Evolutionary conservation across 805 yeast genomes (phyloP).

Genomic region (Wilhelminamyces savonicus): DNA sequence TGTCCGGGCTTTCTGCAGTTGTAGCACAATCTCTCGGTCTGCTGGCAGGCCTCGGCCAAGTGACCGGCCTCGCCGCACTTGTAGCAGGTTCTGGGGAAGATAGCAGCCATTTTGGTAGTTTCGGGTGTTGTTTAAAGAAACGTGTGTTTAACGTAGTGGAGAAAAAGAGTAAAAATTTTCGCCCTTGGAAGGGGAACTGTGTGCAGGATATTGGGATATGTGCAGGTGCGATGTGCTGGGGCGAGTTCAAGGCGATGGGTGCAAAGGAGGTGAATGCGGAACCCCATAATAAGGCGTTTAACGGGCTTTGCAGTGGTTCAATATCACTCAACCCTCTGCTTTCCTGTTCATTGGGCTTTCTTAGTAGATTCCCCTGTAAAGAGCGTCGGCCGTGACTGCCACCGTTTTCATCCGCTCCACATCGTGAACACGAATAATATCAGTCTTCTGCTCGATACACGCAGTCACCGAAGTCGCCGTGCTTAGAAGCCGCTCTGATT

Average conservation of each 20-base stretch:
- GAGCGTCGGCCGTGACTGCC: slow-evolving; percentile 64
- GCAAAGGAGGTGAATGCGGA: too few relatives aligned
- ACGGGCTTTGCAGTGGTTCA: too few relatives aligned
- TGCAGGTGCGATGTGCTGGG: too few relatives aligned
- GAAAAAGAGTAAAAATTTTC: too few relatives aligned
- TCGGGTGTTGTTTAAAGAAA: too few relatives aligned
- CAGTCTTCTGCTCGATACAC: slow-evolving; percentile 65
- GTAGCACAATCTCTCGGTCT: slow-evolving; percentile 83
- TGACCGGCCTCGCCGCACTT: slow-evolving; percentile 92
- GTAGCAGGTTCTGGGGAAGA: slow-evolving; percentile 73
- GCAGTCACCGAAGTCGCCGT: slow-evolving; percentile 74
- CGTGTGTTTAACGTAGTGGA: too few relatives aligned
- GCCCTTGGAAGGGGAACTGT: too few relatives aligned
- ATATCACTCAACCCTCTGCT: too few relatives aligned
- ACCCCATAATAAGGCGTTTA: too few relatives aligned
- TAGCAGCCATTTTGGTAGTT: slow-evolving; percentile 36
- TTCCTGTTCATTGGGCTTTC: too few relatives aligned
- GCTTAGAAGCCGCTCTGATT: slow-evolving; percentile 64
- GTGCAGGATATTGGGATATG: too few relatives aligned
- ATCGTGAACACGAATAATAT: slow-evolving; percentile 87
- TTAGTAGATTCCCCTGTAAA: slow-evolving; percentile 32
- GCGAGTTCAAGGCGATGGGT: too few relatives aligned
- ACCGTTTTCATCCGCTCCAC: slow-evolving; percentile 46
- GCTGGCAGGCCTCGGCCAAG: slow-evolving; percentile 81
- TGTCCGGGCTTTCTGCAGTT: slow-evolving; percentile 89